A percentile compares a stretch with the other conserved stretches of the same genome.
Conservation (phyloP, 2,329 filamentous ascomycete species). For the Dactylellina cionopaga region DNA sequence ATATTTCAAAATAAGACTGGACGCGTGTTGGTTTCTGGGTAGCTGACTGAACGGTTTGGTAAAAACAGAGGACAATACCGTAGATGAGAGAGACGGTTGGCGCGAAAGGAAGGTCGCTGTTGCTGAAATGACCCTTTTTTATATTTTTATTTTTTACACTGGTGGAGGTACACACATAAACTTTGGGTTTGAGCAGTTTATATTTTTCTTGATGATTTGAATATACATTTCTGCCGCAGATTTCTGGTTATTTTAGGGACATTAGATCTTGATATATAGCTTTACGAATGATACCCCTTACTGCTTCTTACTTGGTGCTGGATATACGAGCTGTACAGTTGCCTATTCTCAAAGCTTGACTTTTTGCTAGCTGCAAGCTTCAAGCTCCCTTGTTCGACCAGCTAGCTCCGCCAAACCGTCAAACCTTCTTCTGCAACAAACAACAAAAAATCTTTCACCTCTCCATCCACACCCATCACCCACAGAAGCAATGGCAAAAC, state of each 20-base stretch:
- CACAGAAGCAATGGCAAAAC: slow-evolving; percentile 57
- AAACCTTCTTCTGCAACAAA: slow-evolving; percentile 42
- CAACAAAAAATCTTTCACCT: slow-evolving; percentile 31
- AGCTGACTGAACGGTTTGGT: neutral
- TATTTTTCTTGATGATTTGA: neutral
- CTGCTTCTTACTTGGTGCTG: neutral
- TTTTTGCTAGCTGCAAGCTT: no score
- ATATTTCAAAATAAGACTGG: neutral
- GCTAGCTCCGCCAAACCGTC: neutral
- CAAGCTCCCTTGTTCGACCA: neutral
- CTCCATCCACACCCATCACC: neutral
- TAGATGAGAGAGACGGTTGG: neutral
- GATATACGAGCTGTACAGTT: no score
- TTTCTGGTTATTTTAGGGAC: no score
- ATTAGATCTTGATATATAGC: slow-evolving; percentile 9
- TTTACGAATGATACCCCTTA: slow-evolving; percentile 45
- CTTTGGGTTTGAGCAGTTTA: neutral
- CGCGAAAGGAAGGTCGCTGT: neutral
- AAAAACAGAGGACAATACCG: slow-evolving; percentile 27
- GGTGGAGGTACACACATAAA: no score
- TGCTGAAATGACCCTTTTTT: neutral
- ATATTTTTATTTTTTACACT: neutral
- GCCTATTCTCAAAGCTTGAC: neutral
- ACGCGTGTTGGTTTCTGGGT: neutral
- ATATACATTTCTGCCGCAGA: no score